Evolutionary conservation across 345 rosid species (phyloP).

Genomic region (Luvunga scandens): DNA sequence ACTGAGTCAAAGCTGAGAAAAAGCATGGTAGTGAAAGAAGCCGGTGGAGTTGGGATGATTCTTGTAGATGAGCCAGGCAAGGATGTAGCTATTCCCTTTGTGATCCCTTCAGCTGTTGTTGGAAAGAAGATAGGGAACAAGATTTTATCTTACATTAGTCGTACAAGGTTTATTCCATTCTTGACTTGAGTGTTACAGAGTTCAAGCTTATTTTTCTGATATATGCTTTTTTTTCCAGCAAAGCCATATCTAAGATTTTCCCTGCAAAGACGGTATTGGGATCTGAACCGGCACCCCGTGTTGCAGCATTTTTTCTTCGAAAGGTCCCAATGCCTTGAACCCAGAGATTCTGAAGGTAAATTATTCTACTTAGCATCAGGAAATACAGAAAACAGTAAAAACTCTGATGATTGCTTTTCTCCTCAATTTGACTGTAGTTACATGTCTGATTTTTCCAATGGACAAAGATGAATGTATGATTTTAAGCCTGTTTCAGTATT

Average conservation of each 20-base stretch:
- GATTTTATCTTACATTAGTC: conserved; percentile 41
- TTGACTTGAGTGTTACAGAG: background rate
- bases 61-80: conserved; percentile 45
- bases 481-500: conserved; percentile 6
- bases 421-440: background rate
- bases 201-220: conserved; percentile 19
- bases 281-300: conserved; percentile 43
- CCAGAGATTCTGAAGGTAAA: conserved; percentile 56
- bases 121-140: conserved; percentile 41
- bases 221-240: conserved; percentile 21
- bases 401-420: background rate
- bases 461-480: conserved; percentile 2
- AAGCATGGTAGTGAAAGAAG: conserved; percentile 46
- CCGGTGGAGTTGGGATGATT: conserved; percentile 62
- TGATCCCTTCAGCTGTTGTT: conserved; percentile 50
- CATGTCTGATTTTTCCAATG: conserved; percentile 5
- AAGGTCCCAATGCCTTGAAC: conserved; percentile 52
- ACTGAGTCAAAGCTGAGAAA: conserved; percentile 51
- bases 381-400: background rate
- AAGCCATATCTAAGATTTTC: conserved; percentile 37
- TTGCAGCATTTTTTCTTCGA: conserved; percentile 54
- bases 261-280: conserved; percentile 48
- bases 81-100: conserved; percentile 51
- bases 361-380: background rate
- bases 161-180: conserved; percentile 35